Evolutionary conservation across 2,329 filamentous ascomycete genomes (phyloP).

Genomic region (Microsporum audouinii): DNA sequence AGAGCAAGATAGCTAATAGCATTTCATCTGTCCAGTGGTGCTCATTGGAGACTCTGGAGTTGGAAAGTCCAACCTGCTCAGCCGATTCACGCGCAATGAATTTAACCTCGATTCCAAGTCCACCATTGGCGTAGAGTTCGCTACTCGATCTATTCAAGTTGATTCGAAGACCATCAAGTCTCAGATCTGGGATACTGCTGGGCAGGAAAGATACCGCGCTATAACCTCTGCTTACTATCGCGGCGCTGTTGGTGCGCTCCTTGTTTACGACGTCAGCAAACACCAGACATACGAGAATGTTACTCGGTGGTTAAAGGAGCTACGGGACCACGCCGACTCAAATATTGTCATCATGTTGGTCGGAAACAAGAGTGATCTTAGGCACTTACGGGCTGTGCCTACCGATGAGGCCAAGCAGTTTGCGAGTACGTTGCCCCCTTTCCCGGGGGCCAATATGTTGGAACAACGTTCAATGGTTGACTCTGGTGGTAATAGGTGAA

Average conservation of each 20-base stretch:
- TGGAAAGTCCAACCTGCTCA: slow-evolving; percentile 99
- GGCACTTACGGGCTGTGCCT: slow-evolving; percentile 89
- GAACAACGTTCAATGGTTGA: slow-evolving; percentile 8
- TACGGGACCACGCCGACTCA: slow-evolving; percentile 92
- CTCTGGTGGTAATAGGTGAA: slow-evolving; percentile 54
- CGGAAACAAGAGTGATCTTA: slow-evolving; percentile 99
- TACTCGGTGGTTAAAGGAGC: slow-evolving; percentile 96
- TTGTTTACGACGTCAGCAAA: slow-evolving; percentile 99
- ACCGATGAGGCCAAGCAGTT: slow-evolving; percentile 97
- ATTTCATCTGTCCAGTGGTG: slow-evolving; percentile 54
- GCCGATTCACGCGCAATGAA: slow-evolving; percentile 98
- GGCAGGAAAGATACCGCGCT: slow-evolving; percentile 96
- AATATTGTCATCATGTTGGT: slow-evolving; percentile 99
- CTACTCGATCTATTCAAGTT: slow-evolving; percentile 95
- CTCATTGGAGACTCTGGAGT: slow-evolving; percentile 98
- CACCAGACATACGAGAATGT: slow-evolving; percentile 99
- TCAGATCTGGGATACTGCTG: slow-evolving; percentile 99
- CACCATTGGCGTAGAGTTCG: slow-evolving; percentile 98
- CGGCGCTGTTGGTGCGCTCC: slow-evolving; percentile 88
- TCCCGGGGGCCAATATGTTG: neutral
- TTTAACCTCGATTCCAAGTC: slow-evolving; percentile 99
- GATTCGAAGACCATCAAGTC: slow-evolving; percentile 99
- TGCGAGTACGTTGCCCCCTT: slow-evolving; percentile 55
- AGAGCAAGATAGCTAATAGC: neutral
- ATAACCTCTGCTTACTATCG: slow-evolving; percentile 99